These are phyloP conservation scores for Lecanicillium sp. DNA, from an alignment of 2,329 filamentous ascomycete genomes.

Conservation along the genomic window DNA sequence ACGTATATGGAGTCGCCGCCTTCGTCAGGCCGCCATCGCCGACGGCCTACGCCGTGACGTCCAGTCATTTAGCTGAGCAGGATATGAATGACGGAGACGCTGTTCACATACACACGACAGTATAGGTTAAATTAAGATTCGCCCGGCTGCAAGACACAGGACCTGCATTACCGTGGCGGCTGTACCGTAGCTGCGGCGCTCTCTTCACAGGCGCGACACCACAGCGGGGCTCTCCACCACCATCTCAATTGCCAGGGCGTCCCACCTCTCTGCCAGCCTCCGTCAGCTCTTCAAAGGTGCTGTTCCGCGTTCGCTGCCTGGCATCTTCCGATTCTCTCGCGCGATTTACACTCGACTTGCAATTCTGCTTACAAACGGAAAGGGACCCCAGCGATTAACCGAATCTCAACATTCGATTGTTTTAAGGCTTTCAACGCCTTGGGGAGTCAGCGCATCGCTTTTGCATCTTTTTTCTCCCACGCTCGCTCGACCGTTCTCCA, in stretches of 20 bases:
- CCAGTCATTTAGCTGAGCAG: too few species aligned
- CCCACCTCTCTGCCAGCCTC: constrained; percentile 1
- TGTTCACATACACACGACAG: too few species aligned
- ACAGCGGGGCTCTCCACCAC: constrained; percentile 9
- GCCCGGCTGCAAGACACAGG: neutral
- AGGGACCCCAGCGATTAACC: neutral
- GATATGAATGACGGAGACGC: too few species aligned
- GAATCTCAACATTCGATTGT: constrained; percentile 6
- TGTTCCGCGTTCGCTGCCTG: neutral
- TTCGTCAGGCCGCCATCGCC: too few species aligned
- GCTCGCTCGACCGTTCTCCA: constrained; percentile 9
- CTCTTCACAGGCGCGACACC: neutral
- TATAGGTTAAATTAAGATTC: neutral
- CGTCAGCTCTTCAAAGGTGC: constrained; percentile 5
- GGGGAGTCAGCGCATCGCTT: constrained; percentile 4
- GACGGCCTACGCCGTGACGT: too few species aligned
- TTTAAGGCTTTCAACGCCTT: neutral
- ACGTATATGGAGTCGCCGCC: too few species aligned
- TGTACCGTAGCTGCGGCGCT: neutral
- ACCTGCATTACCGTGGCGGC: constrained; percentile 4
- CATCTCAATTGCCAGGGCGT: constrained; percentile 4
- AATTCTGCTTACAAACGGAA: neutral
- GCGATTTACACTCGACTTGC: constrained; percentile 1
- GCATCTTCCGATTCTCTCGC: neutral
- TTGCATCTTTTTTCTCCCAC: constrained; percentile 2